These are phyloP conservation scores for Cantharellus anzutake DNA, from an alignment of 768 basidiomycete species.

Conservation along the genomic window DNA sequence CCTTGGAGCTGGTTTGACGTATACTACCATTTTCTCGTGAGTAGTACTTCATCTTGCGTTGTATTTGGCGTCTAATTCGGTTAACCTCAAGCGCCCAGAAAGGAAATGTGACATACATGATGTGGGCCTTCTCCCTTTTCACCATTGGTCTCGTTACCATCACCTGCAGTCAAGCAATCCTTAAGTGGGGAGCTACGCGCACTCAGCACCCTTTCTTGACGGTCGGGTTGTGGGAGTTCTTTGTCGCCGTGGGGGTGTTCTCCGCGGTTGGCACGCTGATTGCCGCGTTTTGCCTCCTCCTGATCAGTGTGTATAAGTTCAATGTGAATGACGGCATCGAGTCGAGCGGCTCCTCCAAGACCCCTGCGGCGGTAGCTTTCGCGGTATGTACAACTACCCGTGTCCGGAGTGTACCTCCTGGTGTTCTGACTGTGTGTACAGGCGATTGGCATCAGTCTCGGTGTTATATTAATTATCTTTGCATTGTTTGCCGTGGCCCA, in stretches of 20 bases:
- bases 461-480: not conserved
- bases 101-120: not conserved
- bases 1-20: conserved; percentile 1
- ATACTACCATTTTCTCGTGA: not conserved
- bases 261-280: not conserved
- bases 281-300: not conserved
- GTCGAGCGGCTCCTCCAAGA: not conserved
- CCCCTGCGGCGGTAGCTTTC: not conserved
- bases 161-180: not conserved
- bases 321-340: not conserved
- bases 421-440: not conserved
- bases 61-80: too few species aligned
- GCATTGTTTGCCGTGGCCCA: not conserved
- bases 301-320: not conserved
- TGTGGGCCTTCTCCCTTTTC: conserved; percentile 1
- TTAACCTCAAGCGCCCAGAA: not conserved
- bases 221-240: not conserved
- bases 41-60: too few species aligned
- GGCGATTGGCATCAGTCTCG: not conserved
- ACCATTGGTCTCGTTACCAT: not conserved
- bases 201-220: not conserved
- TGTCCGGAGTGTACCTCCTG: not conserved
- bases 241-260: not conserved
- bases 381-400: not conserved
- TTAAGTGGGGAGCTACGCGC: not conserved